Evolutionary conservation across 176 grass and related monocot species (phyloP).

Genomic region (Oryza punctata): DNA sequence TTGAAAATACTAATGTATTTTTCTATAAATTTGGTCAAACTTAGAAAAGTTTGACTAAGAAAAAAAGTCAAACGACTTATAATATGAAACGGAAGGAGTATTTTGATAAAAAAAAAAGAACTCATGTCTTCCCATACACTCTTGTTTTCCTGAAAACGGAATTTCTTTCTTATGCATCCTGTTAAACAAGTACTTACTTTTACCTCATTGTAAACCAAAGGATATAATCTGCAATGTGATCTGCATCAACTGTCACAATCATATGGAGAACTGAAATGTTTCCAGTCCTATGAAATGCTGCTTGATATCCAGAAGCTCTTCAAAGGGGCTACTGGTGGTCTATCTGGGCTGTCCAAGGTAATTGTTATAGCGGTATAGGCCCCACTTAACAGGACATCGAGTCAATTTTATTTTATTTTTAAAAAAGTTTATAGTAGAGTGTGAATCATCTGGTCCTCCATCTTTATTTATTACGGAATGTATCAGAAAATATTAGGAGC

Average conservation of each 20-base stretch:
- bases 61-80: no score
- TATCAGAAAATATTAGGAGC: slow-evolving; percentile 83
- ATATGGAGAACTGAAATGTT: slow-evolving; percentile 86
- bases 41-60: no score
- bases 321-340: slow-evolving; percentile 77
- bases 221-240: slow-evolving; percentile 92
- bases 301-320: slow-evolving; percentile 98
- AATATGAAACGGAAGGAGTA: no score
- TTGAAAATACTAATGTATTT: no score
- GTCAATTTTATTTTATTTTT: neutral
- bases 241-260: slow-evolving; percentile 80
- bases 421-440: slow-evolving; percentile 4
- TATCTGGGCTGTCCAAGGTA: slow-evolving; percentile 91
- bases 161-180: slow-evolving; percentile 3
- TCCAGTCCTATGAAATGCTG: slow-evolving; percentile 88
- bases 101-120: slow-evolving; percentile 25
- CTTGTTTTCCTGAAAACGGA: neutral
- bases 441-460: neutral
- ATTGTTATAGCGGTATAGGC: neutral
- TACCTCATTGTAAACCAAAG: slow-evolving; percentile 43
- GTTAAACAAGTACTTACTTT: slow-evolving; percentile 12
- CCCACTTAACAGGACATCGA: neutral
- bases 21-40: no score
- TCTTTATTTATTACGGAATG: slow-evolving; percentile 27
- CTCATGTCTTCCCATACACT: neutral